Base-by-base conservation (phyloP, 2,329 filamentous ascomycete species). In the Nectriaceae sp. region DNA sequence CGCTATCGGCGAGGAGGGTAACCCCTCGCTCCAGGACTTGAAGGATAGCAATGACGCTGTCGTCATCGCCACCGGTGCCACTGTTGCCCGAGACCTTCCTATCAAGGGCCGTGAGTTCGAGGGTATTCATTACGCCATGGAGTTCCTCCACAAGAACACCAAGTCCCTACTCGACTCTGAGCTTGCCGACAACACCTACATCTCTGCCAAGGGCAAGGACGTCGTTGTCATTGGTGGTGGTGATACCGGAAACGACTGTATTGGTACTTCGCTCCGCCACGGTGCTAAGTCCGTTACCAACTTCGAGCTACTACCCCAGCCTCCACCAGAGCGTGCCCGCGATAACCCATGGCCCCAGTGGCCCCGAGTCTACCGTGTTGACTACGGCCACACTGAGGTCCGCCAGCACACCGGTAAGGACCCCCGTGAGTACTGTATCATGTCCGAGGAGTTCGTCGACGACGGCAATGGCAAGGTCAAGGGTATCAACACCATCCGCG, bases 321-420 rank as follows among this genome's bases (percentile, higher is more conserved):
- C 93, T 60, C 90, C 92, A 6, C 83, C 89, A 51, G 87, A 96
- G 79, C 90, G 93, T 74, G 91, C 89, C 56, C 83, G 84, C 55
- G 93, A 97, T 73, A 97, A 97, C 79, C 93, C 93, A 54, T 97
- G 93, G 93, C 93, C 93, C 10, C 93, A 97, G 74, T 97, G 93
- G 92, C 93, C 93, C 49, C 89, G 92, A 64, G 92, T 97, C 69
- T 97, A 96, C 81, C 91, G 93, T 62, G 89, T 97, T n/a, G 93
- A 97, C 74, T 97, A 97, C 66, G 93, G 93, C 47, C 93, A 97
- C 78, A 88, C 87, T 15, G 93, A 97, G 73, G 93, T 97, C 64
- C 91, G 93, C 71, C 91, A 93, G 60, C 92, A 97, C 77, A 93
- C 92, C 77, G 93, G 93, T 73, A 92, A 92, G 69, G 93, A 97